Conservation (phyloP, 164 flowering plant species). For the Magnolia officinalis region DNA sequence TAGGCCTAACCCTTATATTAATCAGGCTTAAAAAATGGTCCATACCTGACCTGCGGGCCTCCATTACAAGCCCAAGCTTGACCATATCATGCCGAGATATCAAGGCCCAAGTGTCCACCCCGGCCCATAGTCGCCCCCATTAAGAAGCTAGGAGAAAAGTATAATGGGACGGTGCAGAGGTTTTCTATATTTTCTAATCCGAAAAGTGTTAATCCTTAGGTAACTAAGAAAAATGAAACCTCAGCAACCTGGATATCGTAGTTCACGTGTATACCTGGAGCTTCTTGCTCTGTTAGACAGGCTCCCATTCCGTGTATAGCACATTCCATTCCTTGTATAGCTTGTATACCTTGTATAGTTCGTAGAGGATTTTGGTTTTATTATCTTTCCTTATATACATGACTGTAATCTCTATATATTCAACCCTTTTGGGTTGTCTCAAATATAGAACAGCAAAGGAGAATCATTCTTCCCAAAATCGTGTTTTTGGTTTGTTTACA, state of each 20-base stretch:
- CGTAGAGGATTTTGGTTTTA: too few species aligned
- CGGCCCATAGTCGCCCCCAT: background rate
- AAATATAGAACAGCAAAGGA: too few species aligned
- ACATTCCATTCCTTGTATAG: too few species aligned
- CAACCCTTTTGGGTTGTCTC: too few species aligned
- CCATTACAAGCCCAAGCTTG: background rate
- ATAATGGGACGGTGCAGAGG: background rate
- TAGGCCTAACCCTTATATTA: background rate
- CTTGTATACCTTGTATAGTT: too few species aligned
- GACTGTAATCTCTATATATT: too few species aligned
- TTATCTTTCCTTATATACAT: too few species aligned
- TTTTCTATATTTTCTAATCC: slow-evolving; percentile 5
- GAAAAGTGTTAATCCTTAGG: slow-evolving; percentile 37
- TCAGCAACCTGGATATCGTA: slow-evolving; percentile 98
- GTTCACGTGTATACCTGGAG: slow-evolving; percentile 92
- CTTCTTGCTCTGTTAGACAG: slow-evolving; percentile 99
- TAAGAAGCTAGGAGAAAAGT: background rate
- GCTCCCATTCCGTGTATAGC: too few species aligned
- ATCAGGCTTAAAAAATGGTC: background rate
- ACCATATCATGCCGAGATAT: too few species aligned
- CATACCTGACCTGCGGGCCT: background rate
- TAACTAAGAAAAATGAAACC: slow-evolving; percentile 98
- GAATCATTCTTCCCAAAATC: too few species aligned
- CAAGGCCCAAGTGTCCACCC: too few species aligned
- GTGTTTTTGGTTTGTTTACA: too few species aligned